Evolutionary conservation across 805 yeast species (phyloP).

Genomic region (Ogataea wickerhamii): DNA sequence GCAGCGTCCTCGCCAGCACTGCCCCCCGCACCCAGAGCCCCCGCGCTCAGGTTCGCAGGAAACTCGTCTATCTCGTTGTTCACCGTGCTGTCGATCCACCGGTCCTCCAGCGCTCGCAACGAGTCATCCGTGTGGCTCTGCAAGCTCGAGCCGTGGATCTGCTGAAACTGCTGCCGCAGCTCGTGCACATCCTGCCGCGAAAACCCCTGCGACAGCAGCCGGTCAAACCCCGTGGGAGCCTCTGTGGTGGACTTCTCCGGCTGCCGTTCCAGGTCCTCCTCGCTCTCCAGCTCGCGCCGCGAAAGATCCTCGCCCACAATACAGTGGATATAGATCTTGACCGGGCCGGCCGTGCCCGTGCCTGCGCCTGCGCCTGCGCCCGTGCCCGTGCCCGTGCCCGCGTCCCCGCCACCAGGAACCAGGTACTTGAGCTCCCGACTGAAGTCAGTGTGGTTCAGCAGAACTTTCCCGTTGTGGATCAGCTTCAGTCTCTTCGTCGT

Average conservation of each 20-base stretch:
- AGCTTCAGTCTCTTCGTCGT: slow-evolving; percentile 52
- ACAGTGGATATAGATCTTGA: slow-evolving; percentile 68
- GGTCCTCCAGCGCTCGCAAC: slow-evolving; percentile 68
- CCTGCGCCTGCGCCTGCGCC: slow-evolving; percentile 16
- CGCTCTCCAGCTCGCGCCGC: slow-evolving; percentile 53
- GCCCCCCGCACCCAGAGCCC: slow-evolving; percentile 6
- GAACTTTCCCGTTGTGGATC: slow-evolving; percentile 65
- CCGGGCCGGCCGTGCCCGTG: slow-evolving; percentile 13
- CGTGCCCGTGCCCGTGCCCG: no score
- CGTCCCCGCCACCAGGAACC: slow-evolving; percentile 20
- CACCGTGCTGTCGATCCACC: slow-evolving; percentile 83
- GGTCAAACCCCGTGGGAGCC: slow-evolving; percentile 80
- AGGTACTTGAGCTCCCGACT: slow-evolving; percentile 41
- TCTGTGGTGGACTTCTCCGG: slow-evolving; percentile 54
- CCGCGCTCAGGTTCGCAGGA: slow-evolving; percentile 30
- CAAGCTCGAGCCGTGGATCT: slow-evolving; percentile 52
- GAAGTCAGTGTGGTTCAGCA: slow-evolving; percentile 55
- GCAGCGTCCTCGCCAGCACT: slow-evolving; percentile 6
- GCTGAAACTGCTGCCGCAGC: slow-evolving; percentile 69
- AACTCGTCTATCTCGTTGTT: slow-evolving; percentile 48
- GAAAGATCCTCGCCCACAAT: slow-evolving; percentile 66
- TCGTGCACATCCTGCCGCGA: slow-evolving; percentile 70
- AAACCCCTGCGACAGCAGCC: slow-evolving; percentile 80
- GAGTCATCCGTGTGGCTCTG: slow-evolving; percentile 40
- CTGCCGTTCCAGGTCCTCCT: slow-evolving; percentile 54